Percentiles rank a stretch among this genome's conserved stretches.
These are phyloP conservation scores for Lepidium didymum DNA, from an alignment of 345 rosid genomes.

Conservation along the genomic window DNA sequence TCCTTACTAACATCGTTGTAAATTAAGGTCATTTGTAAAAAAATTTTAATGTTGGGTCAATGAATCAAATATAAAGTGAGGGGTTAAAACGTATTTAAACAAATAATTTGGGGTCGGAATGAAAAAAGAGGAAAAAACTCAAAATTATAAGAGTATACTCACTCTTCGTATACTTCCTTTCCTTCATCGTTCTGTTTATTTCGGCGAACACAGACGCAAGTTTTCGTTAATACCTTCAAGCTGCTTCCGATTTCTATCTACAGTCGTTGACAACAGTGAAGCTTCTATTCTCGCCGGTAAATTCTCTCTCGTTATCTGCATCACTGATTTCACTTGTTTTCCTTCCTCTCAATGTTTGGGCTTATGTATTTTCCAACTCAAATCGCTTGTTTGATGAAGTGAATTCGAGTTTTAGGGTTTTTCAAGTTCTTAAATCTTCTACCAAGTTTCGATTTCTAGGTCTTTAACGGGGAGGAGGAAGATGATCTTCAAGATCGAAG, in stretches of 20 bases:
- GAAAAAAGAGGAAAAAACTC: neutral
- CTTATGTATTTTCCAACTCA: neutral
- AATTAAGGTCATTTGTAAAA: no score
- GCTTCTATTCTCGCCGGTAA: neutral
- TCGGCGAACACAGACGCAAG: neutral
- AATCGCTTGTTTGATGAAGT: slow-evolving; percentile 7
- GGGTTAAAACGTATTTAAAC: neutral
- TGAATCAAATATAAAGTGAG: neutral
- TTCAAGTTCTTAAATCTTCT: neutral
- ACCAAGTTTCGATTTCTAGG: neutral
- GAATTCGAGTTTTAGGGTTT: slow-evolving; percentile 7
- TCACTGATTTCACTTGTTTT: neutral
- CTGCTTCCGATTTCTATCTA: neutral
- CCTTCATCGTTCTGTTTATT: neutral
- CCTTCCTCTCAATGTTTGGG: neutral
- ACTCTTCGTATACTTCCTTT: neutral
- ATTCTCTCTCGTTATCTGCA: neutral
- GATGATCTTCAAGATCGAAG: slow-evolving; percentile 89
- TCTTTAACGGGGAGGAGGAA: slow-evolving; percentile 10
- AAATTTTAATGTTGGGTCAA: no score
- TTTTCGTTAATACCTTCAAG: neutral
- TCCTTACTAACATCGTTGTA: no score
- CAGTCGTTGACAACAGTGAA: neutral
- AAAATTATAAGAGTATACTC: neutral
- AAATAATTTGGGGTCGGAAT: neutral